A percentile compares a stretch with the other conserved stretches of the same genome.
phyloP scores from a whole-genome alignment of 495 filamentous ascomycete species.

The Penicillium desertorum region DNA sequence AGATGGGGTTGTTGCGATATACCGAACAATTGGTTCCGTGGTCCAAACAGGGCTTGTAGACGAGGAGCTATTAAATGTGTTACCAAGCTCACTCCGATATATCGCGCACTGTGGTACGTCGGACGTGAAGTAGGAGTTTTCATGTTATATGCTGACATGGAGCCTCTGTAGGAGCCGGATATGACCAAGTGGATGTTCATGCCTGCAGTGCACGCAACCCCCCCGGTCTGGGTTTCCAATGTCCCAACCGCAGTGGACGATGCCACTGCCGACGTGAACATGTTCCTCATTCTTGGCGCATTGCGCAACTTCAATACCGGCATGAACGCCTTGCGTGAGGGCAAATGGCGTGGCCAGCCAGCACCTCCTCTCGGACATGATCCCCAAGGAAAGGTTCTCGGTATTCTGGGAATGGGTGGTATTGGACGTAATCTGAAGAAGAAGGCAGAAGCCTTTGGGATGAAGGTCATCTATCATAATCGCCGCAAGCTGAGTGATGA shows the following conservation, averaged over 20 bases:
- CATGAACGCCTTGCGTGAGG: slow-evolving; percentile 59
- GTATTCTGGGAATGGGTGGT: slow-evolving; percentile 85
- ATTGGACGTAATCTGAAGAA: slow-evolving; percentile 66
- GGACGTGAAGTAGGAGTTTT: neutral
- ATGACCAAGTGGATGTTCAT: slow-evolving; percentile 74
- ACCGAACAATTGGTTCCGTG: slow-evolving; percentile 73
- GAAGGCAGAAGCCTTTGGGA: slow-evolving; percentile 60
- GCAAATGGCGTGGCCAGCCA: slow-evolving; percentile 55
- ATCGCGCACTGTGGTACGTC: slow-evolving; percentile 55
- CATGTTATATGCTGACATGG: neutral
- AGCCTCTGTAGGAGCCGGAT: slow-evolving; percentile 61
- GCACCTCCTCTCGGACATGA: slow-evolving; percentile 56
- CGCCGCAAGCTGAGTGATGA: slow-evolving; percentile 53
- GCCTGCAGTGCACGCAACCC: slow-evolving; percentile 61
- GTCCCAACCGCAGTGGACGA: slow-evolving; percentile 78
- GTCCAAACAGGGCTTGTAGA: slow-evolving; percentile 67
- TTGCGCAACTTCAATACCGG: slow-evolving; percentile 67
- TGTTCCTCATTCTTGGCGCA: slow-evolving; percentile 78
- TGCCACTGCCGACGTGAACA: slow-evolving; percentile 73
- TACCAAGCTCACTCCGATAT: slow-evolving; percentile 56
- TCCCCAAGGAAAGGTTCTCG: slow-evolving; percentile 64
- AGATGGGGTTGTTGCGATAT: slow-evolving; percentile 64
- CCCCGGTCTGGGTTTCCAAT: slow-evolving; percentile 70
- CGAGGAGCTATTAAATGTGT: slow-evolving; percentile 59
- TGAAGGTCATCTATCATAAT: slow-evolving; percentile 72